Evolutionary conservation across 2,329 filamentous ascomycete genomes (phyloP), one percentile per base, ranked within the genome.

Genomic region (Triangularia setosa): DNA sequence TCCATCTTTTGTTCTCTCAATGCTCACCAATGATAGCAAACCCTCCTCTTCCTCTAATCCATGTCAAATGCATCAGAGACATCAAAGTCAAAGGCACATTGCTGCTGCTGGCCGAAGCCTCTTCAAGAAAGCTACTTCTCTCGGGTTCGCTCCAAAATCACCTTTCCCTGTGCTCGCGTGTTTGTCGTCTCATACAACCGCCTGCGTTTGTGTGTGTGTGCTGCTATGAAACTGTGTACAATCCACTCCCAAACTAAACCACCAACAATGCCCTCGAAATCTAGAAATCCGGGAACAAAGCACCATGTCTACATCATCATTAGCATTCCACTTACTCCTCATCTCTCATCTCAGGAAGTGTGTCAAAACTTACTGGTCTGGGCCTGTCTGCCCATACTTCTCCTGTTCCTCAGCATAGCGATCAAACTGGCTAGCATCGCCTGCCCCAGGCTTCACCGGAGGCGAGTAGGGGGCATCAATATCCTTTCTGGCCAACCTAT

Each of bases 381-480:
- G 83, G 55, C 92, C 93, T 61, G 79, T 80, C 70, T 85, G 81
- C 44, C 95, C 95, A 75, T 99, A 99, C 75, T 89, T 87, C 78
- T 99, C 95, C 54, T 91, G 92, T 78, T 99, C 95, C 78, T 99
- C 95, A 1, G 95, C 93, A 77, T 99, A 99, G 77, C 93, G 92
- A 79, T 99, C 95, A 75, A 99, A 99, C 78, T 97, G 91, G 79
- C 93, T 97, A 60, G 95, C 92, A 79, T 99, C 95, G 65, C 95
- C 95, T 28, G 92, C 90, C 52, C 95, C 95, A 52, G 92, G 93
- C 76, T 95, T 91, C 67, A 99, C 94, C 0, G 95, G 95, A 16
- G 95, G 95, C 62, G 97, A 95, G 75, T 99, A 99, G 4, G 95
- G 95, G 40, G 95, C 95, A 78, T 99, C 95, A 67, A 99, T 99